phyloP scores from a whole-genome alignment of 1,284 basidiomycete genomes.

The Fomitopsis schrenkii region DNA sequence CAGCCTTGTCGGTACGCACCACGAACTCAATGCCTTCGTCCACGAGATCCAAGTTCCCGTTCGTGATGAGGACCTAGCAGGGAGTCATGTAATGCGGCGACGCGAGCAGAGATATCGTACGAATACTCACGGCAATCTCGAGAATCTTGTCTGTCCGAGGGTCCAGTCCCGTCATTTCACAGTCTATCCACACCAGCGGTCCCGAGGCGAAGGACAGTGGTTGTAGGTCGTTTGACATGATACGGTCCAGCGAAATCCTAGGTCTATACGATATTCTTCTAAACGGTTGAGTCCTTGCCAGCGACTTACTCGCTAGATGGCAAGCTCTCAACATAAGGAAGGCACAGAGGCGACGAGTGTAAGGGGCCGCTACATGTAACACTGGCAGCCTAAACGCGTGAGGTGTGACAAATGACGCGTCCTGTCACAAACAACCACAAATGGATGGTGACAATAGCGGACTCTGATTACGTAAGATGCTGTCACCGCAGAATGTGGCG shows the following conservation, averaged over 20 bases:
- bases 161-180: conserved; percentile 81
- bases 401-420: neutral
- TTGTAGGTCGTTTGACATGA: conserved; percentile 5
- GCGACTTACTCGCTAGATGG: neutral
- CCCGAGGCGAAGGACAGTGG: conserved; percentile 47
- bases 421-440: neutral
- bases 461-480: neutral
- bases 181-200: conserved; percentile 86
- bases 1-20: conserved; percentile 58
- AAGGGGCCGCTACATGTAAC: neutral
- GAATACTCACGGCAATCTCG: conserved; percentile 60
- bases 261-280: neutral
- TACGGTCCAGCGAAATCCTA: neutral
- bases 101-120: neutral
- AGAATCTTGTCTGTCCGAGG: conserved; percentile 66
- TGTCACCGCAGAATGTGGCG: neutral
- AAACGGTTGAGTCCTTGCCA: neutral
- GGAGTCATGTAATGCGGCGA: neutral
- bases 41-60: conserved; percentile 71
- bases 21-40: conserved; percentile 75
- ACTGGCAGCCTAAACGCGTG: no score
- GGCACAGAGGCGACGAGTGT: neutral
- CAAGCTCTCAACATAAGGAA: neutral
- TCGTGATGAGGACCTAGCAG: conserved; percentile 71
- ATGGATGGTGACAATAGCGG: neutral